Evolutionary conservation across 31 red algal genomes (phyloP).

Genomic region (Odonthalia washingtoniensis): DNA sequence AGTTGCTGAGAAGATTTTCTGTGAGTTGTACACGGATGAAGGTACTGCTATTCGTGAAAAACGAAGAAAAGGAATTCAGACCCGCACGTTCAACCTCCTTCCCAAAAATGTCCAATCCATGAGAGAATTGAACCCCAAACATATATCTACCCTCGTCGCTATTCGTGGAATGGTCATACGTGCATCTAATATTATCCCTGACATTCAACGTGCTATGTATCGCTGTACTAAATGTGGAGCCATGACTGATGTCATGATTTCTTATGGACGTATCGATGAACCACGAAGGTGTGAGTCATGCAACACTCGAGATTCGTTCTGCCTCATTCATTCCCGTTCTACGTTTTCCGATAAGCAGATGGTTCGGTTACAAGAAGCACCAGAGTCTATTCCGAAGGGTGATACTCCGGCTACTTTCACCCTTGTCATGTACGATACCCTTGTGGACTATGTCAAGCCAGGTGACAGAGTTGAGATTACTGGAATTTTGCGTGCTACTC

Average conservation of each 20-base stretch:
- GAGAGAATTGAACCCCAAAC: slow-evolving; percentile 84
- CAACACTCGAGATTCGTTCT: slow-evolving; percentile 74
- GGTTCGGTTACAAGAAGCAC: slow-evolving; percentile 93
- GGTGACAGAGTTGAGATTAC: slow-evolving; percentile 98
- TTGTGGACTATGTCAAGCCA: slow-evolving; percentile 91
- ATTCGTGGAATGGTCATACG: slow-evolving; percentile 98
- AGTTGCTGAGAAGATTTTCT: slow-evolving; percentile 75
- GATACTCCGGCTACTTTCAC: slow-evolving; percentile 96
- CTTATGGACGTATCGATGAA: slow-evolving; percentile 85
- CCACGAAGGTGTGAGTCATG: slow-evolving; percentile 82
- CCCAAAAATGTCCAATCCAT: slow-evolving; percentile 77
- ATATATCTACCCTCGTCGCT: slow-evolving; percentile 81
- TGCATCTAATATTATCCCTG: slow-evolving; percentile 83
- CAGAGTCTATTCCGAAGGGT: slow-evolving; percentile 91
- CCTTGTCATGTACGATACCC: slow-evolving; percentile 87
- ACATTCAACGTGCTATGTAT: slow-evolving; percentile 95
- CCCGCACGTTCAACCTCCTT: slow-evolving; percentile 82
- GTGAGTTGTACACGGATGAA: slow-evolving; percentile 55
- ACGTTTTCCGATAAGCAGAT: slow-evolving; percentile 95
- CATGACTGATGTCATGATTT: slow-evolving; percentile 71
- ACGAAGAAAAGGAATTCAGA: slow-evolving; percentile 44
- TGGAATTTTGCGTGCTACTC: slow-evolving; percentile 82
- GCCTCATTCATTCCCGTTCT: slow-evolving; percentile 89
- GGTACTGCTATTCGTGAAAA: slow-evolving; percentile 48
- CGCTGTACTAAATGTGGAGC: slow-evolving; percentile 82